A percentile compares a stretch with the other conserved stretches of the same genome.
These are phyloP conservation scores for Penicillium longicatenatum DNA, from an alignment of 495 filamentous ascomycete species.

Conservation along the genomic window DNA sequence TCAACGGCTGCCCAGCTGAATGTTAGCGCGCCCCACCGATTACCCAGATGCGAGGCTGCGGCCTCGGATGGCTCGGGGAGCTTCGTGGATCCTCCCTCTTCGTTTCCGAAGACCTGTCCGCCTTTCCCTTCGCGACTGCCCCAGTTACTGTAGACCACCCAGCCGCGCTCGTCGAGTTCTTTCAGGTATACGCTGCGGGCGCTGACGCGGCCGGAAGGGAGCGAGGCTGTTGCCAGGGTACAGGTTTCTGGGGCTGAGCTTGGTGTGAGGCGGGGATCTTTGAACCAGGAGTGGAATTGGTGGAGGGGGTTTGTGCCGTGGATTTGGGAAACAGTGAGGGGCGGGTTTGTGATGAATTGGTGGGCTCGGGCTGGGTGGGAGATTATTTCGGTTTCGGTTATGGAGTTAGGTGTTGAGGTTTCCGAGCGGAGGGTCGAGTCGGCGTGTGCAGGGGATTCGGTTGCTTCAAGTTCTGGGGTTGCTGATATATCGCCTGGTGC, in stretches of 20 bases:
- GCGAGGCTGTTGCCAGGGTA: conserved; percentile 81
- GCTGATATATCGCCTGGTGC: conserved; percentile 46
- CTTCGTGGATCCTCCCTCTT: conserved; percentile 29
- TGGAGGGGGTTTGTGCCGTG: conserved; percentile 59
- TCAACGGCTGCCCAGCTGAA: conserved; percentile 67
- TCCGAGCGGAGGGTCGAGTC: conserved; percentile 33
- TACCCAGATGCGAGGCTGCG: conserved; percentile 27
- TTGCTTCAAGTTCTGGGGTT: conserved; percentile 18
- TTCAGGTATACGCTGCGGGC: conserved; percentile 91
- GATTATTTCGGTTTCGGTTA: conserved; percentile 37
- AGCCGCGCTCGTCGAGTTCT: conserved; percentile 67
- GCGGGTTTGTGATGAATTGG: conserved; percentile 51
- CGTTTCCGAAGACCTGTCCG: conserved; percentile 40
- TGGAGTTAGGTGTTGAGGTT: conserved; percentile 41
- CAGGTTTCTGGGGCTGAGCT: conserved; percentile 70
- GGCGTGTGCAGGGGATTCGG: conserved; percentile 49
- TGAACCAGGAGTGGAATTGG: conserved; percentile 90
- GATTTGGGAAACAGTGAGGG: conserved; percentile 43
- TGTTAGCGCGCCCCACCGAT: conserved; percentile 47
- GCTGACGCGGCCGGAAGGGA: conserved; percentile 83
- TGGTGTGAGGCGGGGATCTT: conserved; percentile 58
- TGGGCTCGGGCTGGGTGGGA: conserved; percentile 46
- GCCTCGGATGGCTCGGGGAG: conserved; percentile 35
- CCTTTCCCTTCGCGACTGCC: conserved; percentile 59
- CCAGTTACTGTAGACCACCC: conserved; percentile 93